Evolutionary conservation across 495 filamentous ascomycete genomes (phyloP), one percentile per base, ranked within the genome.

Genomic region (Trypethelium eluteriae): DNA sequence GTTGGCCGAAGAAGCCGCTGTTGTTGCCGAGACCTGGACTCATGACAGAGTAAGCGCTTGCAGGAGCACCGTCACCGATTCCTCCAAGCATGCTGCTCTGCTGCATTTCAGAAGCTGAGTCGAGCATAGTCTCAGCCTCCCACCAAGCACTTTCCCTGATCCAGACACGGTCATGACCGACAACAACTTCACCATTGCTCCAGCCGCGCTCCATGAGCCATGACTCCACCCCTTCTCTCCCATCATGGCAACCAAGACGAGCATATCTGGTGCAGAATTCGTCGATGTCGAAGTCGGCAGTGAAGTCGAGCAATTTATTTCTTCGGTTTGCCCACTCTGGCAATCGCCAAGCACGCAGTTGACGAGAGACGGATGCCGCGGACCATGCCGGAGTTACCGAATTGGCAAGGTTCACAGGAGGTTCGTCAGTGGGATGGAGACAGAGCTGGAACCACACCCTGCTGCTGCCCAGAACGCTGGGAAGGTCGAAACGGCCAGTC

Each of bases 91-190:
- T 81, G 62, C 76, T 79, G 70, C 81, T 78, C 74, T 56, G 77
- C 69, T 64, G 76, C 71, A 41, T 69, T n/a, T 82, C 76, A 44
- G 75, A 76, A 57, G 78, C 78, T 0, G 89, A 86, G 74, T 98
- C 94, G 38, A 98, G 86, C 90, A 96, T 96, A 67, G 85, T 89
- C 76, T 98, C 94, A 11, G 93, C 93, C 76, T 98, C 95, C 93
- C 94, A 96, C 94, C 94, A 98, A 10, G 92, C 87, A 62, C 80
- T 85, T 74, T 98, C 94, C 50, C 94, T 83, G 81, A 97, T 92
- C 94, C 94, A 98, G 46, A 98, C 88, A 4, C 94, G 86, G 75
- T 96, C 90, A 46, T 86, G 84, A 64, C 94, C 94, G 50, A 98
- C 81, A 32, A 95, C 85, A 2, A 97, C 93, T 73, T 98, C 95